A percentile compares a stretch with the other conserved stretches of the same genome.
These are phyloP conservation scores for Typha latifolia DNA, from an alignment of 176 grass and related monocot species.

Conservation along the genomic window DNA sequence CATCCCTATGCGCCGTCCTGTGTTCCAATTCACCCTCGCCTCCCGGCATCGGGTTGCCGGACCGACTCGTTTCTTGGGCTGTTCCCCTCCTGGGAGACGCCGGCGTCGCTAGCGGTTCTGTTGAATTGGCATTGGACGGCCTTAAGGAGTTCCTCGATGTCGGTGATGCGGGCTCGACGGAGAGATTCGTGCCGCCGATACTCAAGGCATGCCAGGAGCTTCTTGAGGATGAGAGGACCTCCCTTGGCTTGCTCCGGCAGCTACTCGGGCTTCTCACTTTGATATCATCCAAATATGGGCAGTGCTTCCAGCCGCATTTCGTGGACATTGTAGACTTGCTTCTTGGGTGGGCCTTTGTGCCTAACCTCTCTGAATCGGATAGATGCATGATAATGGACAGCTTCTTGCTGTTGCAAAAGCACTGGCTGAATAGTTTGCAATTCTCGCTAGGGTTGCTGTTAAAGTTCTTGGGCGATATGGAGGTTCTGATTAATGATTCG, in stretches of 20 bases:
- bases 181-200: slow-evolving; percentile 67
- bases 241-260: slow-evolving; percentile 58
- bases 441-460: slow-evolving; percentile 71
- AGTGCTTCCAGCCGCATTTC: slow-evolving; percentile 80
- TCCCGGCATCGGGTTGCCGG: slow-evolving; percentile 42
- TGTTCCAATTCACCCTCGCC: slow-evolving; percentile 41
- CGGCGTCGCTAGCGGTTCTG: slow-evolving; percentile 20
- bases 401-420: slow-evolving; percentile 80
- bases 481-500: slow-evolving; percentile 62
- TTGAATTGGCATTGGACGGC: slow-evolving; percentile 57
- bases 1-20: slow-evolving; percentile 58
- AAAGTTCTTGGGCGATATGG: slow-evolving; percentile 94
- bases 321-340: slow-evolving; percentile 83
- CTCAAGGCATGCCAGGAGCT: slow-evolving; percentile 68
- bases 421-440: slow-evolving; percentile 82
- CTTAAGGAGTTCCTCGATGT: slow-evolving; percentile 57
- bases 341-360: slow-evolving; percentile 83
- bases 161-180: slow-evolving; percentile 44
- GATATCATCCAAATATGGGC: slow-evolving; percentile 61
- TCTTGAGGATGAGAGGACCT: slow-evolving; percentile 86
- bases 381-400: slow-evolving; percentile 73
- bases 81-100: slow-evolving; percentile 66
- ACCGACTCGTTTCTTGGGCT: slow-evolving; percentile 76
- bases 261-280: slow-evolving; percentile 71
- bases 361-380: slow-evolving; percentile 59